A percentile compares a stretch with the other conserved stretches of the same genome.
These are phyloP conservation scores for Cyclanthera cordifolia DNA, from an alignment of 306 rosid genomes.

Conservation along the genomic window DNA sequence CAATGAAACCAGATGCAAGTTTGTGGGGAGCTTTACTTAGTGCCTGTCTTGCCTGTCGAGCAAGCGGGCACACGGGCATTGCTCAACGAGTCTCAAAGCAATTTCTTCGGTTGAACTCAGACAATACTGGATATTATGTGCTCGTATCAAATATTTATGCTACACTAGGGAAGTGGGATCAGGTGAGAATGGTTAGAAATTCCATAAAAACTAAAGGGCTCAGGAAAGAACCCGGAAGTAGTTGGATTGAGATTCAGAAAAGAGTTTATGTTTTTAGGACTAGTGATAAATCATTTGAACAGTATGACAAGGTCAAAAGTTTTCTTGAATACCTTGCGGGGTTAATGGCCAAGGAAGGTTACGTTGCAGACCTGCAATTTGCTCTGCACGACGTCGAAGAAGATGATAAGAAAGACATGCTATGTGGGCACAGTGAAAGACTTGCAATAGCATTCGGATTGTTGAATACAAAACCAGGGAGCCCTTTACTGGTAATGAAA, in stretches of 20 bases:
- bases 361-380: conserved; percentile 17
- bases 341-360: conserved; percentile 20
- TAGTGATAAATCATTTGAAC: conserved; percentile 21
- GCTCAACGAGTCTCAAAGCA: conserved; percentile 33
- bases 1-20: conserved; percentile 33
- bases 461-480: conserved; percentile 20
- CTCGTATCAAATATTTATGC: conserved; percentile 49
- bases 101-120: conserved; percentile 26
- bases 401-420: conserved; percentile 18
- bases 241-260: conserved; percentile 40
- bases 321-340: neutral
- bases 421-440: conserved; percentile 15
- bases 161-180: conserved; percentile 55
- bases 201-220: conserved; percentile 36
- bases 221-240: conserved; percentile 57
- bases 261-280: conserved; percentile 20
- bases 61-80: conserved; percentile 32
- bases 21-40: conserved; percentile 52
- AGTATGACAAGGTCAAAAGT: conserved; percentile 4
- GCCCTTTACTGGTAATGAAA: conserved; percentile 21
- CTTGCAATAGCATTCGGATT: conserved; percentile 19
- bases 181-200: conserved; percentile 36
- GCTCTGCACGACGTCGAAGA: conserved; percentile 14
- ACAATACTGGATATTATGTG: conserved; percentile 33
- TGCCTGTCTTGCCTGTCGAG: conserved; percentile 62